Percentiles rank a stretch among this genome's conserved stretches.
Conservation (phyloP, 2,329 filamentous ascomycete genomes). For the Hypoxylon sp. region DNA sequence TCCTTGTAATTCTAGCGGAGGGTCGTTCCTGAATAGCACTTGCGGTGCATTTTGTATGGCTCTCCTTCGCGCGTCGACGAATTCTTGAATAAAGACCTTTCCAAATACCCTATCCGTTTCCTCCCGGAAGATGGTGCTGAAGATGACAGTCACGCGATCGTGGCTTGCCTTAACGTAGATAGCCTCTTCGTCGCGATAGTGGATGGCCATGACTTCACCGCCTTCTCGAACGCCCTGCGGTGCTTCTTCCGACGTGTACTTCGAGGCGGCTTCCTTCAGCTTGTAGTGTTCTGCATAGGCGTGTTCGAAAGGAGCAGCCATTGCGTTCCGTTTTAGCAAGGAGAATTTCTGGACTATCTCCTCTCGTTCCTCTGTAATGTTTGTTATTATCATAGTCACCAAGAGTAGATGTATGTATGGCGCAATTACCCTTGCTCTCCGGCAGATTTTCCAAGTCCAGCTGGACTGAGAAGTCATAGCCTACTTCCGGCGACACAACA, state of each 20-base stretch:
- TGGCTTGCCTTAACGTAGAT: conserved; percentile 99
- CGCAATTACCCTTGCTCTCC: conserved; percentile 74
- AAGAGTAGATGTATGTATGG: neutral
- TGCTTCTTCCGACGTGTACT: conserved; percentile 93
- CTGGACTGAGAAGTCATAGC: conserved; percentile 95
- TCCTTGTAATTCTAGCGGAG: conserved; percentile 89
- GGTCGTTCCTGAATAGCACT: conserved; percentile 94
- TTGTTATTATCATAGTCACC: conserved; percentile 29
- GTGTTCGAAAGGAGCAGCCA: conserved; percentile 98
- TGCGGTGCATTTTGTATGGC: conserved; percentile 99
- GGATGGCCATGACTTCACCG: conserved; percentile 93
- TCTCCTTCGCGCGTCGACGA: conserved; percentile 93
- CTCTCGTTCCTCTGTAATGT: conserved; percentile 79
- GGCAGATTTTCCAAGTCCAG: conserved; percentile 92
- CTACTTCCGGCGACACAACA: conserved; percentile 86
- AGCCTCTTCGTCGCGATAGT: conserved; percentile 98
- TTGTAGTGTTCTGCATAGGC: conserved; percentile 94
- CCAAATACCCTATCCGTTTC: conserved; percentile 98
- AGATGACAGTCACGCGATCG: conserved; percentile 98
- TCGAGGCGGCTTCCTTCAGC: conserved; percentile 87
- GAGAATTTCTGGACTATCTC: conserved; percentile 89
- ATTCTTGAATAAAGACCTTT: conserved; percentile 98
- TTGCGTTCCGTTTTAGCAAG: conserved; percentile 95
- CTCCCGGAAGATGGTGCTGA: conserved; percentile 97
- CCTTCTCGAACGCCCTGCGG: conserved; percentile 92